Base-by-base conservation (phyloP, 1,284 basidiomycete genomes). In the Puccinia horiana region DNA sequence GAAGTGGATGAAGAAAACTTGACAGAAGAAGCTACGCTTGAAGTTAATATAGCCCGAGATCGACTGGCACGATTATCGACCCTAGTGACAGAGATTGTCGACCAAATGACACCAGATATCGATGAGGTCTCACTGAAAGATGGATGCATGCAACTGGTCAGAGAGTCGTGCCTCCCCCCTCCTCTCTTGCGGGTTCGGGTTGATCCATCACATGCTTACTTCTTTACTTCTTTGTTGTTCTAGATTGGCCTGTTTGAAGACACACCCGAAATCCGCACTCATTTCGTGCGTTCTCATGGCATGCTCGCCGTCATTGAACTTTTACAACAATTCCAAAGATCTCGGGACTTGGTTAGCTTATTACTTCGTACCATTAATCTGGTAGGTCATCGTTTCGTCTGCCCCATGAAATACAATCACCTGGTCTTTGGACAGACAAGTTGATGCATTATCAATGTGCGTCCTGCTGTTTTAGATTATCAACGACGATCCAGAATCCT, bases 231-330 rank as follows among this genome's bases (percentile, higher is more conserved):
- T 63, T 32, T 73, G 42, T 9, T 37, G 0, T 14, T 74, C 35
- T 83, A 96, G 95, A 88, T 95, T 76, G 89, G 87, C 58, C 92
- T 97, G 84, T 90, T 97, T 83, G 89, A 91, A 58, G 93, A 94
- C 75, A 90, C 92, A 3, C 92, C 93, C n/a, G 95, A 96, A 85
- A 93, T 97, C 90, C 92, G 95, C 85, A 88, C 90, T 23, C 95
- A 98, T 84, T 90, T 98, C 58, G 93, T 98, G 16, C 92, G 92
- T 18, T 92, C 93, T 0, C 96, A 98, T 88, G 96, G 96, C 5
- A 93, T 98, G 91, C 89, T 98, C 9, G 94, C 95, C 0, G 93
- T 98, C 80, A 88, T 98, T 84, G 96, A 98, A 87, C 93, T 97
- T 0, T 88, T 99, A 52, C 96, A 98, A 87, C 91, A 82, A 63